Evolutionary conservation across 2,329 filamentous ascomycete species (phyloP), one percentile per base, ranked within the genome.

Genomic region (Scedosporium minutisporum): DNA sequence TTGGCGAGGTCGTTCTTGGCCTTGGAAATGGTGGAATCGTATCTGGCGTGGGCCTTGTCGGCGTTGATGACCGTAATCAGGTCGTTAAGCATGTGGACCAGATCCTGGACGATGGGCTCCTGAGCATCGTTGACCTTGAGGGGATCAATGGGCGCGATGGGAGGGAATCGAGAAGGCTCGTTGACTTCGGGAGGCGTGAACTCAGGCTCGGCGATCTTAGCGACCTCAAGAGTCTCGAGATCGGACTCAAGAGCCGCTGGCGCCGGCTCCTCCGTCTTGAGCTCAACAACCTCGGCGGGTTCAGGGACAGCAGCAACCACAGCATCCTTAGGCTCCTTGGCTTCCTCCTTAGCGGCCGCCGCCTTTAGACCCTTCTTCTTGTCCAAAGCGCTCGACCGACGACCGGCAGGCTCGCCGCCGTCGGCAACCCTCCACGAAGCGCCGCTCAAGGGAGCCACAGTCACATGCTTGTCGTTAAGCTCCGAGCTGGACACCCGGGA

Each of bases 1-100:
- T 87, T 88, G 71, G 82, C 77, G 60, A 97, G 81, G 67, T 96
- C 89, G 61, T 82, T 80, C 82, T 97, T 97, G 65, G 93, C 93
- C 79, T 95, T 93, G 68, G 83, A 79, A 64, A 99, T 87, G 1
- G 91, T 88, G 2, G 84, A 82, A 61, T 85, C 86, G 76, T 95
- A 96, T 74, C 89, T 91, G 68, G 82, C 82, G 65, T 88, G 85
- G 63, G 90, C 85, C 65, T 88, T 85, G 73, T 96, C 93, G 63
- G 90, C 89, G 74, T 97, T 96, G 73, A 97, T 87, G 57, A 96
- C 91, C 7, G 90, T 87, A 71, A 99, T 96, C 69, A 99, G 88
- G 74, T 96, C 91, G 77, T 99, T 99, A 69, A 99, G 83, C 77
- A 96, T 93, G 78, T 91, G 93, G 64, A 96, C 91, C 5, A 99